phyloP scores from a whole-genome alignment of 257 asterid genomes.

The Nicotiana noctiflora region DNA sequence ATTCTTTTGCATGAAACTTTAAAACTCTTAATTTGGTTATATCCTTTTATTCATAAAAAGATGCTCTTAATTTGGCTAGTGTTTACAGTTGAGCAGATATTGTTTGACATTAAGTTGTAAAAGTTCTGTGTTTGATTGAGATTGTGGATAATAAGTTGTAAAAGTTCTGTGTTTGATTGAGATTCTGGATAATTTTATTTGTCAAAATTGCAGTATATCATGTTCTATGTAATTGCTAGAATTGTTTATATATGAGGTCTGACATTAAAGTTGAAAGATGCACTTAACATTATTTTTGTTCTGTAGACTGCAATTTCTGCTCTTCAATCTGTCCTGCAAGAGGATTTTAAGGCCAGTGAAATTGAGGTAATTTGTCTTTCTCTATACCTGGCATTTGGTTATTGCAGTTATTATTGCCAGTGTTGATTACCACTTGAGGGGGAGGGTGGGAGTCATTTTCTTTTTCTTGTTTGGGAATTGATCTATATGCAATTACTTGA shows the following conservation, averaged over 20 bases:
- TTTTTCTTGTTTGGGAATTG: background rate
- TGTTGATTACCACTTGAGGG: background rate
- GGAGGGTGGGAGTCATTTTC: background rate
- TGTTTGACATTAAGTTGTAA: background rate
- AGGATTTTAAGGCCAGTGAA: constrained; percentile 95
- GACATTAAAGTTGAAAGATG: background rate
- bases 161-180: no score
- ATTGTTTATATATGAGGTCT: background rate
- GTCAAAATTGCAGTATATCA: background rate
- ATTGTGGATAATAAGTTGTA: background rate
- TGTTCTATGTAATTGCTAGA: background rate
- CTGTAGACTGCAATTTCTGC: constrained; percentile 83
- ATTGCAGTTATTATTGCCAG: background rate
- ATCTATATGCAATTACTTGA: background rate
- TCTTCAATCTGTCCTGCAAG: constrained; percentile 93
- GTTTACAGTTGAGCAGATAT: background rate
- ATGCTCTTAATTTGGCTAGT: background rate
- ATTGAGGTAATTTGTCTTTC: constrained; percentile 61
- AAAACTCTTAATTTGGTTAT: background rate
- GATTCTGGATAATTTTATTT: no score
- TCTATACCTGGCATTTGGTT: background rate
- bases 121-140: background rate
- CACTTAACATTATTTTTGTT: constrained; percentile 5
- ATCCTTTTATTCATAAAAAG: no score
- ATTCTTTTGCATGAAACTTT: background rate